Percentiles rank a stretch among this genome's conserved stretches.
Conservation (phyloP, 805 yeast genomes). For the Cyberlindnera veronae region DNA sequence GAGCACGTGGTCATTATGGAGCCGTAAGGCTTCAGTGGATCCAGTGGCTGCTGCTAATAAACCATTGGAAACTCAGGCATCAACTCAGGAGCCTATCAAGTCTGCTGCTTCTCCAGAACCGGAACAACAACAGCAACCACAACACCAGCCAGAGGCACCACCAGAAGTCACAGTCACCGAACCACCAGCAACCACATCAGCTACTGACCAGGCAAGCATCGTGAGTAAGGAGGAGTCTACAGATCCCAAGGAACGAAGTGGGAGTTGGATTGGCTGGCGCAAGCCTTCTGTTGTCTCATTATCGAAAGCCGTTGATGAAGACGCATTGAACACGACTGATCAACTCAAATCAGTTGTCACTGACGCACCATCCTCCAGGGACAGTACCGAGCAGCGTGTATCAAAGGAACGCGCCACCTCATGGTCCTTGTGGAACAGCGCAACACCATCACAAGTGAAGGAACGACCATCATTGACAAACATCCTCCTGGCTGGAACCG, state of each 20-base stretch:
- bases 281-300: slow-evolving; percentile 24
- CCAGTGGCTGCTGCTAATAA: not conserved
- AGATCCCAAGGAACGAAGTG: slow-evolving; percentile 5
- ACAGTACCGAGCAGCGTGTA: not conserved
- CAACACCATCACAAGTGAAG: slow-evolving; percentile 4
- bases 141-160: not conserved
- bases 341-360: slow-evolving; percentile 13
- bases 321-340: slow-evolving; percentile 7
- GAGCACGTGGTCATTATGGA: slow-evolving; percentile 16
- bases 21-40: slow-evolving; percentile 7
- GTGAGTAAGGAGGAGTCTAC: slow-evolving; percentile 11
- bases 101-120: not conserved
- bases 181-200: not conserved
- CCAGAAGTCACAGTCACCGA: not conserved
- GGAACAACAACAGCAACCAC: not conserved
- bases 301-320: slow-evolving; percentile 18
- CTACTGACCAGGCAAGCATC: slow-evolving; percentile 5
- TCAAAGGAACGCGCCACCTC: slow-evolving; percentile 19
- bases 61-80: not conserved
- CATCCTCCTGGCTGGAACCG: slow-evolving; percentile 19
- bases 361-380: slow-evolving; percentile 1
- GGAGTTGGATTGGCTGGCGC: slow-evolving; percentile 25
- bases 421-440: slow-evolving; percentile 28
- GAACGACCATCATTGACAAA: slow-evolving; percentile 15
- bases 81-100: slow-evolving; percentile 1